Base-by-base conservation (phyloP, 176 grass and related monocot genomes). In the Areca catechu region DNA sequence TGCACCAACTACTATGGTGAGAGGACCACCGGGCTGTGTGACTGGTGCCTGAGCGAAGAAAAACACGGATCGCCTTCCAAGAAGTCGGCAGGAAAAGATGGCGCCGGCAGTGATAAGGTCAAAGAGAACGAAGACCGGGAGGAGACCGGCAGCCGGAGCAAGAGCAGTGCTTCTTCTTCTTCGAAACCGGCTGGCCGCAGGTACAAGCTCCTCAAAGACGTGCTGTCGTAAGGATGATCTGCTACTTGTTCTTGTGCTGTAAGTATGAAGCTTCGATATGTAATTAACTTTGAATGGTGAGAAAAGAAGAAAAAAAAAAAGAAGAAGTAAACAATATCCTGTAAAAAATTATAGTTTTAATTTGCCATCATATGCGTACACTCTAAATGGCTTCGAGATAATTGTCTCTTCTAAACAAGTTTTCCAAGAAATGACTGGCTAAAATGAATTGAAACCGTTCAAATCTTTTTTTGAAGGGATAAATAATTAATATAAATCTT, bases 171-270 rank as follows among this genome's bases (percentile, higher is more conserved):
- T 60, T 63, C 66, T 25, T 63, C 66, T 25, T 75, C 78, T 58
- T 75, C 83, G 16, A 92, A 90, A 75, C 65, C 79, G 24, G 48
- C 78, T 6, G 81, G 78, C 54, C 93, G 93, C 70, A 86, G 93
- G 81, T 98, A 98, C 75, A 98, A 98, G 81, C 84, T 98, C 53
- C 88, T 98, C 55, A 98, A 98, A 78, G 93, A 98, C 74, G 93
- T 98, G 64, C 58, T 92, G 20, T 92, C 81, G 68, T 92, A 75
- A 78, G 34, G 19, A 15, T 62, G 10, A 16, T 20, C 34, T 43
- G 16, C 2, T 48, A 14, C 34, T 5, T 37, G 30, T 30, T 30
- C 5, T 5, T 19, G 15, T 19, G 30, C 15, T 47, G 27, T 62
- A 60, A 54, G 50, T 54, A 73, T 22, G 2, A 48, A 50, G 2